Conservation (phyloP, 352 stramenopile genomes). For the Thraustochytrium sp. region DNA sequence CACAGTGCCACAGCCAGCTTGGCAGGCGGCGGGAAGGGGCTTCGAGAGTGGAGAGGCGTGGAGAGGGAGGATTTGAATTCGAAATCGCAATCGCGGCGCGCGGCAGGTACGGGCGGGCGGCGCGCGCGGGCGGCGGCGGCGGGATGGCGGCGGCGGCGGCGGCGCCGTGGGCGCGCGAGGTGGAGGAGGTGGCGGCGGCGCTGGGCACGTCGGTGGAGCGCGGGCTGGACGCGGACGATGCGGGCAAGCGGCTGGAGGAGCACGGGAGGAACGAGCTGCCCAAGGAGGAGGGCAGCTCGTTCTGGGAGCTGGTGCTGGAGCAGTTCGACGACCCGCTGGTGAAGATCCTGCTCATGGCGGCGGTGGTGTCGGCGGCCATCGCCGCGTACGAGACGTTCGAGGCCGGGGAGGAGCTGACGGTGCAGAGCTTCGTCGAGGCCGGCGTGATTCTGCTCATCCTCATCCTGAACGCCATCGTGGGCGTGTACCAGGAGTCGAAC, state of each 20-base stretch:
- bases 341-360: slow-evolving; percentile 91
- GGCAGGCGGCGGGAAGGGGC: too few relatives aligned
- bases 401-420: slow-evolving; percentile 69
- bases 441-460: slow-evolving; percentile 81
- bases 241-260: slow-evolving; percentile 58
- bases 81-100: too few relatives aligned
- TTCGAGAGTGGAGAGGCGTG: too few relatives aligned
- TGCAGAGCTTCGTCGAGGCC: slow-evolving; percentile 84
- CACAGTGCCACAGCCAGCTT: too few relatives aligned
- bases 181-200: slow-evolving; percentile 10
- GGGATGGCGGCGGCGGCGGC: not conserved
- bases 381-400: slow-evolving; percentile 80
- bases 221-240: slow-evolving; percentile 67
- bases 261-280: slow-evolving; percentile 78
- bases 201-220: slow-evolving; percentile 43
- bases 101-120: not conserved
- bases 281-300: slow-evolving; percentile 74
- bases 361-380: slow-evolving; percentile 85
- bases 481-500: slow-evolving; percentile 45
- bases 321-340: slow-evolving; percentile 98
- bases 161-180: not conserved
- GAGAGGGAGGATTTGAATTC: too few relatives aligned
- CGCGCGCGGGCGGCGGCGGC: not conserved
- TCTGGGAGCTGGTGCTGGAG: slow-evolving; percentile 91
- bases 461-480: slow-evolving; percentile 46